phyloP scores from a whole-genome alignment of 192 early-diverging fungal genomes.

The Podila horticola region DNA sequence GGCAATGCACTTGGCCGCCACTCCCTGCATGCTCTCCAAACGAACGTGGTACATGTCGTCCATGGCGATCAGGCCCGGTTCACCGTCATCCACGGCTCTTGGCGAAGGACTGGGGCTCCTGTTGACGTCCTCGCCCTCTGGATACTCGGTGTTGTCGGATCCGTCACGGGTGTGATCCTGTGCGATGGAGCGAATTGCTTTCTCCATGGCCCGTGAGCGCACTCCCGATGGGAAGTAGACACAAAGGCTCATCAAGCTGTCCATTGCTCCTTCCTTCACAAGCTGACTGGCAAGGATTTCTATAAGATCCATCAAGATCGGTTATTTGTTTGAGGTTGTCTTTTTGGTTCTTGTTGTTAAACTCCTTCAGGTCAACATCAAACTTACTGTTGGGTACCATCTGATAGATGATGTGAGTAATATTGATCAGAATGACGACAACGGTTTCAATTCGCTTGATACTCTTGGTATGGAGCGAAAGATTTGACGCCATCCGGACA shows the following conservation, averaged over 20 bases:
- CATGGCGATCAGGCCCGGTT: conserved; percentile 24
- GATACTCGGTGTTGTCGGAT: neutral
- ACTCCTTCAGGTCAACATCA: neutral
- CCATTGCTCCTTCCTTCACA: conserved; percentile 35
- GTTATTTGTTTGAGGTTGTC: neutral
- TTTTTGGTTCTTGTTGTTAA: neutral
- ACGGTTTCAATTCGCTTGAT: conserved; percentile 29
- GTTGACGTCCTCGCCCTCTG: no score
- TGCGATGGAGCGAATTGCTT: conserved; percentile 13
- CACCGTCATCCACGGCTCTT: conserved; percentile 2
- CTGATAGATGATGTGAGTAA: conserved; percentile 34
- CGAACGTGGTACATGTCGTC: conserved; percentile 45
- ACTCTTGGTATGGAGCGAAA: conserved; percentile 20
- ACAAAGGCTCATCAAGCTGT: conserved; percentile 39
- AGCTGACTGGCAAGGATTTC: conserved; percentile 27
- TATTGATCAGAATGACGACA: conserved; percentile 29
- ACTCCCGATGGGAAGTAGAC: conserved; percentile 41
- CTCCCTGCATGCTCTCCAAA: conserved; percentile 49
- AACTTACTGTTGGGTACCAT: conserved; percentile 47
- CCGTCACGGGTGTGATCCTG: neutral
- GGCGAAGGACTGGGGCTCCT: neutral
- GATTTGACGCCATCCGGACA: conserved; percentile 19
- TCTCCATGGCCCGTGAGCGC: conserved; percentile 35
- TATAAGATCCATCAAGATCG: neutral
- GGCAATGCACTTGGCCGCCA: conserved; percentile 58